Conservation (phyloP, 2,329 filamentous ascomycete species). For the Exserohilum rostratum region DNA sequence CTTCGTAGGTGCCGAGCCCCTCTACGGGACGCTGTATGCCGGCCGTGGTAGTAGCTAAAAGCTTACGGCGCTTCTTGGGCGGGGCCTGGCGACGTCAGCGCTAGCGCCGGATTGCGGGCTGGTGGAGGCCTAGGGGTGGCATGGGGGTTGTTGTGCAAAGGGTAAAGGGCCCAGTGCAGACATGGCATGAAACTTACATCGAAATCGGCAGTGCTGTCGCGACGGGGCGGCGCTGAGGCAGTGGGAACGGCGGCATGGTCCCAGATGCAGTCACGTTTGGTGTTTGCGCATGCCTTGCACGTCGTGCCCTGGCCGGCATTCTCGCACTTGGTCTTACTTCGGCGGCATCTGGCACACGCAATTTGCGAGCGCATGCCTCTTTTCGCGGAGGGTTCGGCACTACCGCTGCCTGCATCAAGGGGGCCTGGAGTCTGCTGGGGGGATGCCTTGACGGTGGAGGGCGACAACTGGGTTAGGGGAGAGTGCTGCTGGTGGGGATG, state of each 20-base stretch:
- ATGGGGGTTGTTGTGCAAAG: background rate
- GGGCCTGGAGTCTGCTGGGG: conserved; percentile 35
- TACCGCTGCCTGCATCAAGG: conserved; percentile 26
- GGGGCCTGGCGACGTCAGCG: conserved; percentile 12
- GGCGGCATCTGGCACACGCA: conserved; percentile 75
- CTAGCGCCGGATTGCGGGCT: conserved; percentile 1
- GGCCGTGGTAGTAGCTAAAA: conserved; percentile 41
- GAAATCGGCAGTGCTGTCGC: conserved; percentile 39
- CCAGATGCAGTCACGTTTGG: conserved; percentile 75
- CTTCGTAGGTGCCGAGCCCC: conserved; percentile 56
- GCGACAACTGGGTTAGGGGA: conserved; percentile 31
- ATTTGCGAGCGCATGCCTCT: conserved; percentile 75
- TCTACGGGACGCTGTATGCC: conserved; percentile 43
- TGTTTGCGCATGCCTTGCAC: conserved; percentile 76
- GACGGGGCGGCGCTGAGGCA: conserved; percentile 47
- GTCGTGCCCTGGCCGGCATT: conserved; percentile 74
- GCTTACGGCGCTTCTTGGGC: conserved; percentile 44
- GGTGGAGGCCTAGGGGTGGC: background rate
- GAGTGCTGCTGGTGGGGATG: conserved; percentile 28
- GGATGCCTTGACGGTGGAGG: conserved; percentile 39
- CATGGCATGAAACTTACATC: conserved; percentile 31
- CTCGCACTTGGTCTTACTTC: conserved; percentile 86
- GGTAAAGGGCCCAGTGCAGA: background rate
- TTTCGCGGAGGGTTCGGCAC: conserved; percentile 26
- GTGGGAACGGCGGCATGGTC: conserved; percentile 57